Conservation (phyloP, 805 yeast genomes). For the Yarrowia sp. region DNA sequence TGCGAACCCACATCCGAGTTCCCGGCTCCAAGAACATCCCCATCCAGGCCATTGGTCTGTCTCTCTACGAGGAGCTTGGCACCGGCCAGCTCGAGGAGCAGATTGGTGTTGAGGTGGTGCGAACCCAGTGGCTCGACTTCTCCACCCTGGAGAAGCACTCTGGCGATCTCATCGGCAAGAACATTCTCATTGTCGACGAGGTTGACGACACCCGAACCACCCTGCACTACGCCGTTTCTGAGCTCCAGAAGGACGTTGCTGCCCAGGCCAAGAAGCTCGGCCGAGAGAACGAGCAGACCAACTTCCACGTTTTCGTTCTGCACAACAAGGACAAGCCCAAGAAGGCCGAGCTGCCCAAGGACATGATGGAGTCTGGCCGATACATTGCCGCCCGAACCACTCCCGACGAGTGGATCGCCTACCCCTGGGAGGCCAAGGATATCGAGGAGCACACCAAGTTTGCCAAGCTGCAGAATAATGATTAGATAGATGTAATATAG, state of each 20-base stretch:
- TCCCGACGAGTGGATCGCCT: conserved; percentile 80
- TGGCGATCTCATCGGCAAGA: conserved; percentile 76
- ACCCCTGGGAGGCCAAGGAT: conserved; percentile 86
- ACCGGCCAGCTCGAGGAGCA: conserved; percentile 49
- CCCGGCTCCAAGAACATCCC: conserved; percentile 86
- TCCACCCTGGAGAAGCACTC: conserved; percentile 66
- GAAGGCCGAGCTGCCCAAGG: conserved; percentile 66
- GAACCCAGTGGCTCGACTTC: conserved; percentile 90
- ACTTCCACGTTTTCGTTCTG: conserved; percentile 72
- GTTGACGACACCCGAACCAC: conserved; percentile 93
- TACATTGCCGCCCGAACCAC: conserved; percentile 74
- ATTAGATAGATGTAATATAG: conserved; percentile 20
- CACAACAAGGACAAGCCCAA: conserved; percentile 83
- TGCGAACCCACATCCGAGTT: conserved; percentile 86
- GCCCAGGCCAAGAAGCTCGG: conserved; percentile 60
- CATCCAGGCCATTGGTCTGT: conserved; percentile 91
- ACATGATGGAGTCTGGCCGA: conserved; percentile 59
- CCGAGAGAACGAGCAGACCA: conserved; percentile 58
- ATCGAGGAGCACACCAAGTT: conserved; percentile 66
- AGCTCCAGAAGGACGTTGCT: conserved; percentile 63
- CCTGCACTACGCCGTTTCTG: conserved; percentile 76
- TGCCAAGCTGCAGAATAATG: conserved; percentile 26
- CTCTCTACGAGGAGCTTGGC: conserved; percentile 81
- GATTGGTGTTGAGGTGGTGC: conserved; percentile 76
- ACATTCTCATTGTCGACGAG: conserved; percentile 79